Conservation (phyloP, 1,139 yeast genomes). For the Barnettozyma hawaiiensis region DNA sequence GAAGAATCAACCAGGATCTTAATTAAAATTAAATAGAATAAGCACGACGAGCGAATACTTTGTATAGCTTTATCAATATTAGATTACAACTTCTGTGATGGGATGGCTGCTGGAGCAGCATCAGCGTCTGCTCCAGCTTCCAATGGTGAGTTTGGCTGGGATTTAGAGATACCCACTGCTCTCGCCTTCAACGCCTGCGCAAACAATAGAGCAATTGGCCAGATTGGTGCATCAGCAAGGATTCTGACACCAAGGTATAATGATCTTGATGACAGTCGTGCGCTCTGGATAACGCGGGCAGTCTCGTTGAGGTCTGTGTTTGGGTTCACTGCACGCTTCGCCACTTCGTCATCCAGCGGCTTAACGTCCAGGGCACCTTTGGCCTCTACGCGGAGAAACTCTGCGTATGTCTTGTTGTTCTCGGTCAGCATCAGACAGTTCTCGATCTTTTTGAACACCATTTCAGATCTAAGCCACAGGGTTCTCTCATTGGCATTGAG, state of each 20-base stretch:
- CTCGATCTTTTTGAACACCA: constrained; percentile 51
- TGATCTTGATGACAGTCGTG: constrained; percentile 50
- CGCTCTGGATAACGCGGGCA: constrained; percentile 38
- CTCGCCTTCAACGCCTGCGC: constrained; percentile 71
- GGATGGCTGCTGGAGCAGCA: neutral
- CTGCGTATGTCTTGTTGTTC: constrained; percentile 46
- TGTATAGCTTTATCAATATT: constrained; percentile 5
- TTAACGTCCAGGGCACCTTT: constrained; percentile 50
- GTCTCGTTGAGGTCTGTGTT: constrained; percentile 36
- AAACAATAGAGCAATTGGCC: constrained; percentile 73
- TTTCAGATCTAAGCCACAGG: constrained; percentile 33
- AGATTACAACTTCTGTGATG: constrained; percentile 1
- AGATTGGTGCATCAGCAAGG: constrained; percentile 74
- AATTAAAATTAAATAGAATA: neutral
- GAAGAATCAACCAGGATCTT: constrained; percentile 1
- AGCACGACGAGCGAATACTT: neutral
- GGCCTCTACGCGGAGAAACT: constrained; percentile 48
- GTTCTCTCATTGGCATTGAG: constrained; percentile 33
- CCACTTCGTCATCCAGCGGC: constrained; percentile 39
- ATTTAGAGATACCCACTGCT: constrained; percentile 38
- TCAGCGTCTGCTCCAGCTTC: neutral
- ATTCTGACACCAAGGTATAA: constrained; percentile 65
- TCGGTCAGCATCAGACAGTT: constrained; percentile 41
- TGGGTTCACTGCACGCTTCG: constrained; percentile 39
- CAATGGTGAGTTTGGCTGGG: constrained; percentile 14